Conservation (phyloP, 2,329 filamentous ascomycete species). For the Colletotrichum truncatum region DNA sequence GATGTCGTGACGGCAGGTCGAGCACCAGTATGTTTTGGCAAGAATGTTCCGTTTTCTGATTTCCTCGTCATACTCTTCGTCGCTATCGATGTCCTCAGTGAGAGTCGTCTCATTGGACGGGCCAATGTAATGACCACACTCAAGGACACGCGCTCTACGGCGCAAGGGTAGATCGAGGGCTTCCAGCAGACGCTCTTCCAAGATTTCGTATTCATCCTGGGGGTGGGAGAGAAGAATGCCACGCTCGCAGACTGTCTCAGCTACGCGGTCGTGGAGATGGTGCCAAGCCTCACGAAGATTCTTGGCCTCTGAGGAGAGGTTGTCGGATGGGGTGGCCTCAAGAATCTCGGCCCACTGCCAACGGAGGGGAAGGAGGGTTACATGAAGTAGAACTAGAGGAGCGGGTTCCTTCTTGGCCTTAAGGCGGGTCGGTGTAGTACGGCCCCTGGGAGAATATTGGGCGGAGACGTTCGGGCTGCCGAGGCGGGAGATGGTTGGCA, state of each 20-base stretch:
- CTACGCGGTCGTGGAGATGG: conserved; percentile 74
- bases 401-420: conserved; percentile 60
- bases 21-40: conserved; percentile 63
- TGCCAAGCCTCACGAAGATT: conserved; percentile 71
- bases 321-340: conserved; percentile 47
- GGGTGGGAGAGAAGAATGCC: conserved; percentile 82
- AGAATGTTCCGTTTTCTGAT: conserved; percentile 7
- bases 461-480: conserved; percentile 62
- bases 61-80: conserved; percentile 51
- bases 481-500: conserved; percentile 63
- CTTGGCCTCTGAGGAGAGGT: conserved; percentile 56
- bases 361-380: conserved; percentile 77
- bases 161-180: conserved; percentile 70
- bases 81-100: conserved; percentile 54
- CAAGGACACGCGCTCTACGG: conserved; percentile 73
- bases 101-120: conserved; percentile 60
- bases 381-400: conserved; percentile 82
- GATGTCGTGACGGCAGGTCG: conserved; percentile 64
- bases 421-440: conserved; percentile 65
- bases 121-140: conserved; percentile 80
- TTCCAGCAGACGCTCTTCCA: conserved; percentile 59
- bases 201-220: conserved; percentile 79
- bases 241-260: conserved; percentile 77
- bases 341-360: conserved; percentile 71
- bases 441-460: conserved; percentile 64